A percentile compares a stretch with the other conserved stretches of the same genome.
phyloP scores from a whole-genome alignment of 75 land plant genomes.

The Pseudotsuga menziesii region DNA sequence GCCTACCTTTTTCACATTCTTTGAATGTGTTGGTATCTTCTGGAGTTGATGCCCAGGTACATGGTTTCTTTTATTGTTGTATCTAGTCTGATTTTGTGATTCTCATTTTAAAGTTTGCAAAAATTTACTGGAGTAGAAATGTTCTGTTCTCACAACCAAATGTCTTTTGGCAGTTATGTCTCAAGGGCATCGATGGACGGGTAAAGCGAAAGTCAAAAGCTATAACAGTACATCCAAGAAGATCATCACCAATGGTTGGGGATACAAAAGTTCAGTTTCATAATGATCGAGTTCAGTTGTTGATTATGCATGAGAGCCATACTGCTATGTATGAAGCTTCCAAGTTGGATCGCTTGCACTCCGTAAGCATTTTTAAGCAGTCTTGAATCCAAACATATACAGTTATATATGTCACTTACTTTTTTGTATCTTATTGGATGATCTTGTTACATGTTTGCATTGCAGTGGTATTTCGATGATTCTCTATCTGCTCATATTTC shows the following conservation, averaged over 20 bases:
- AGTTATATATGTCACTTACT: conserved; percentile 23
- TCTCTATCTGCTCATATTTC: conserved; percentile 50
- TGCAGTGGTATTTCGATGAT: conserved; percentile 59
- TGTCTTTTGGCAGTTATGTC: conserved; percentile 50
- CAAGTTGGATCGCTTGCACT: conserved; percentile 49
- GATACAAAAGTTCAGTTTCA: conserved; percentile 70
- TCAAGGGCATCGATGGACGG: conserved; percentile 76
- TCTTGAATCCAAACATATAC: conserved; percentile 6
- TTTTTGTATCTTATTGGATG: conserved; percentile 6
- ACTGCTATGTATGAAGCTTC: conserved; percentile 56
- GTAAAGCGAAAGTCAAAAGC: conserved; percentile 54
- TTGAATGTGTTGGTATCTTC: conserved; percentile 62
- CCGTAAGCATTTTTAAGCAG: conserved; percentile 24
- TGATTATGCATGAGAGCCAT: conserved; percentile 57
- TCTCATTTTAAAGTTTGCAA: conserved; percentile 24
- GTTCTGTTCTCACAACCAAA: conserved; percentile 17
- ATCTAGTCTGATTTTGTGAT: conserved; percentile 5
- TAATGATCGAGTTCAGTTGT: conserved; percentile 55
- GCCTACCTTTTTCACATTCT: conserved; percentile 58
- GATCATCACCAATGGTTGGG: conserved; percentile 25
- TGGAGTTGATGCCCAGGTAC: conserved; percentile 68
- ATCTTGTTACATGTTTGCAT: conserved; percentile 11
- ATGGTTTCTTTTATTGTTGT: neutral
- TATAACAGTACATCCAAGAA: conserved; percentile 59
- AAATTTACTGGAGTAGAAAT: conserved; percentile 21